Percentiles rank a stretch among this genome's conserved stretches.
These are phyloP conservation scores for Schizochytrium sp. DNA, from an alignment of 108 stramenopile genomes.

Conservation along the genomic window DNA sequence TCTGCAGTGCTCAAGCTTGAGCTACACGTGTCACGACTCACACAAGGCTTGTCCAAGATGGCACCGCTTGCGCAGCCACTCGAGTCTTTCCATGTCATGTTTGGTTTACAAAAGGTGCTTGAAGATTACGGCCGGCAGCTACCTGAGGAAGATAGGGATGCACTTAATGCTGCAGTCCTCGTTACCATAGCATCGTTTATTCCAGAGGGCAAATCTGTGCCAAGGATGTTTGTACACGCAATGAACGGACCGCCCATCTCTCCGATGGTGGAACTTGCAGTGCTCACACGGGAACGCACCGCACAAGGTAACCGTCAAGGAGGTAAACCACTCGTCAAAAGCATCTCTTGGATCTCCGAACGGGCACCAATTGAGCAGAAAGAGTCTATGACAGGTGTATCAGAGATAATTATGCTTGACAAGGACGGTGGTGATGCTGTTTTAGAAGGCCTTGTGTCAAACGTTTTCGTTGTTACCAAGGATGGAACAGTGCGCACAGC, in stretches of 20 bases:
- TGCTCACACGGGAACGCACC: neutral
- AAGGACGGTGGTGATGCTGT: neutral
- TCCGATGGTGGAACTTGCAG: neutral
- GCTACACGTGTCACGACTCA: neutral
- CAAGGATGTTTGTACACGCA: neutral
- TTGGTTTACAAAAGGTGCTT: neutral
- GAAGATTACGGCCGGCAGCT: neutral
- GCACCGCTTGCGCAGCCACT: neutral
- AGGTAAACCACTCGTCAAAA: neutral
- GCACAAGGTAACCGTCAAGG: conserved; percentile 10
- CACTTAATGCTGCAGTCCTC: neutral
- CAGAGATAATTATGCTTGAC: conserved; percentile 17
- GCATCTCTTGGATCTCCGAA: neutral
- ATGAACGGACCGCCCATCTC: neutral
- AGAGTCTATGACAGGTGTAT: neutral
- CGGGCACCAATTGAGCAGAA: neutral
- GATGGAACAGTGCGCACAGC: neutral
- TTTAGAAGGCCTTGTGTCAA: neutral
- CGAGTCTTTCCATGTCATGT: neutral
- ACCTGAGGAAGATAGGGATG: neutral
- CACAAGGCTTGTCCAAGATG: neutral
- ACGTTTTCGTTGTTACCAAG: neutral
- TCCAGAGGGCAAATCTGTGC: neutral
- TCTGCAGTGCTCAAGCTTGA: neutral
- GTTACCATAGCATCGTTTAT: neutral